Conservation (phyloP, 805 yeast species). For the Lachancea sp. region DNA sequence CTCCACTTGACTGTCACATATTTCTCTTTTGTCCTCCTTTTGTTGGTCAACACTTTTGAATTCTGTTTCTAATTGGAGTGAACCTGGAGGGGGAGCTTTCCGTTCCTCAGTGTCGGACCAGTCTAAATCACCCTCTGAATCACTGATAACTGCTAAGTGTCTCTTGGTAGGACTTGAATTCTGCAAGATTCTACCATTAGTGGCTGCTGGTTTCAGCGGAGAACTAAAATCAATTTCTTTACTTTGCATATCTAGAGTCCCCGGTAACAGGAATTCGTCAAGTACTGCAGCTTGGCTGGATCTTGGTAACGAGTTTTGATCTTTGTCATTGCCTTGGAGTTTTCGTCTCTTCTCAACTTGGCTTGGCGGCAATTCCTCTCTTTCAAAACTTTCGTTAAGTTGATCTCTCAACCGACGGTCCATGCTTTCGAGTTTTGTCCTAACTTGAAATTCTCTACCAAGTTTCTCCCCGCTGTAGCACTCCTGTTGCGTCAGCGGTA, state of each 20-base stretch:
- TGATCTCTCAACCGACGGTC: no score
- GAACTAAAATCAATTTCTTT: conserved; percentile 12
- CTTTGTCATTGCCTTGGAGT: neutral
- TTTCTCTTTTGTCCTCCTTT: no score
- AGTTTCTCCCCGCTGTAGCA: neutral
- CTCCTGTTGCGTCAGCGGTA: neutral
- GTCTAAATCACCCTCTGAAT: conserved; percentile 11
- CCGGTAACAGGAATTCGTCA: conserved; percentile 5
- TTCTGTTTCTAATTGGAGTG: neutral
- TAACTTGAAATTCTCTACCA: neutral
- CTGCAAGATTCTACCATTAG: neutral
- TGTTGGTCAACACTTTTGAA: neutral
- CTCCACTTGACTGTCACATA: neutral
- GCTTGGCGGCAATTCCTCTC: neutral
- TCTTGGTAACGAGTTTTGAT: neutral
- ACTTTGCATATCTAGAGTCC: conserved; percentile 9
- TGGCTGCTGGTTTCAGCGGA: conserved; percentile 7
- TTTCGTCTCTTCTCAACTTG: neutral
- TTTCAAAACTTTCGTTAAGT: neutral
- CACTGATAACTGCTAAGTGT: conserved; percentile 7
- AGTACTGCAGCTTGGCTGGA: conserved; percentile 2
- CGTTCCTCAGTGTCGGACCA: conserved; percentile 9
- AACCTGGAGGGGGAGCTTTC: neutral
- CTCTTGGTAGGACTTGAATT: conserved; percentile 4
- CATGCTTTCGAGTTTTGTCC: neutral